Conservation (phyloP, 2,329 filamentous ascomycete species). For the Pyrenochaeta sp. region DNA sequence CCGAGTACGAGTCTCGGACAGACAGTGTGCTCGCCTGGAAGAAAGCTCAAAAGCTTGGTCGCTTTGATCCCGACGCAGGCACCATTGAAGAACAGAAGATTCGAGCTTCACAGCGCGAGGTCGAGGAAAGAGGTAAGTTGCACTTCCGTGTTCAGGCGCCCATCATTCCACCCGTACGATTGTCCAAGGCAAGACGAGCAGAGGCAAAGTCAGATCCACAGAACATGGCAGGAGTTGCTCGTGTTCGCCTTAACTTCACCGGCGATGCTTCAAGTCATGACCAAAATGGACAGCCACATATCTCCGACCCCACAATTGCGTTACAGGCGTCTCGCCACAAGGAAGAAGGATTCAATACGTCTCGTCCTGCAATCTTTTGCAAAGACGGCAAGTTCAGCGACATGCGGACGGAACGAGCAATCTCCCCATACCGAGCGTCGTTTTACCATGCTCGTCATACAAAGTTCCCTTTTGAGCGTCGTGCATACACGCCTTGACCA, state of each 20-base stretch:
- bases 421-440: conserved; percentile 5
- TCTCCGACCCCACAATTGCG: conserved; percentile 8
- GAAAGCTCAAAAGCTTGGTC: conserved; percentile 90
- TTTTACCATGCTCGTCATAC: conserved; percentile 11
- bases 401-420: background rate
- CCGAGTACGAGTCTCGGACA: conserved; percentile 84
- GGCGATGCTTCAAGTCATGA: conserved; percentile 26
- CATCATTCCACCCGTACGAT: conserved; percentile 23
- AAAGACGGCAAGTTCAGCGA: conserved; percentile 11
- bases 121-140: conserved; percentile 70
- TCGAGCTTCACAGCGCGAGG: conserved; percentile 72
- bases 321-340: conserved; percentile 1
- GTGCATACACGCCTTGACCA: conserved; percentile 30
- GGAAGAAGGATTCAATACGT: conserved; percentile 20
- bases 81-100: conserved; percentile 76
- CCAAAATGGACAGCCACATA: conserved; percentile 28
- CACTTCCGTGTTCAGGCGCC: conserved; percentile 18
- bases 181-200: conserved; percentile 20
- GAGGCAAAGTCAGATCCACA: conserved; percentile 23
- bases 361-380: conserved; percentile 31
- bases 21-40: conserved; percentile 97
- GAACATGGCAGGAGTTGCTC: conserved; percentile 14
- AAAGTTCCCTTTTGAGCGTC: conserved; percentile 23
- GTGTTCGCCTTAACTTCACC: conserved; percentile 14
- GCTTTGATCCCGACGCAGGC: conserved; percentile 88